phyloP scores from a whole-genome alignment of 2,329 filamentous ascomycete species.

The Colletotrichum neosansevieriae region DNA sequence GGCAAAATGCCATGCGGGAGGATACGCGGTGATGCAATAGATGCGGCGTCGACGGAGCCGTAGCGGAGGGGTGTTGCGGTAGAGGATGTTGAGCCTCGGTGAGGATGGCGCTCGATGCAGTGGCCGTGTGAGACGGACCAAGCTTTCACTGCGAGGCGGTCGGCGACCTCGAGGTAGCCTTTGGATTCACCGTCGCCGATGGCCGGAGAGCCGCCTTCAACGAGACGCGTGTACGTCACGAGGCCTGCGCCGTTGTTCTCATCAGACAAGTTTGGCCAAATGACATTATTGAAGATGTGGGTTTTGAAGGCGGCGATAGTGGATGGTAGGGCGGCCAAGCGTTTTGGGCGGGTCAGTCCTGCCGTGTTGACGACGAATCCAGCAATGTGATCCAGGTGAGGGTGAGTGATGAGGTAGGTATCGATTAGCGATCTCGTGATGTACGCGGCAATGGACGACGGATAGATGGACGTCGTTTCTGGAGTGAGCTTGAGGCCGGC shows the following conservation, averaged over 20 bases:
- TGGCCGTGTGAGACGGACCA: constrained; percentile 91
- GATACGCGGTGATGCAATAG: constrained; percentile 40
- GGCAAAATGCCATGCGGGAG: constrained; percentile 27
- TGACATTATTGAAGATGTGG: constrained; percentile 97
- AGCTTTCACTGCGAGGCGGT: constrained; percentile 88
- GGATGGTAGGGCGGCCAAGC: constrained; percentile 84
- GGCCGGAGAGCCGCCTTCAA: constrained; percentile 88
- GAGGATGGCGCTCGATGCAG: constrained; percentile 78
- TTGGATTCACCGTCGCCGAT: constrained; percentile 83
- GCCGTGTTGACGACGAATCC: constrained; percentile 96
- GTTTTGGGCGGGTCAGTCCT: constrained; percentile 84
- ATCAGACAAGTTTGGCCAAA: constrained; percentile 97
- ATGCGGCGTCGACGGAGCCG: constrained; percentile 50
- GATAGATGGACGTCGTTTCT: constrained; percentile 62
- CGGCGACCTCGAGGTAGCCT: constrained; percentile 89
- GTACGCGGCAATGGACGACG: constrained; percentile 81
- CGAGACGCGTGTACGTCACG: constrained; percentile 88
- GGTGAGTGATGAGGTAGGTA: constrained; percentile 92
- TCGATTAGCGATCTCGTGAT: constrained; percentile 85
- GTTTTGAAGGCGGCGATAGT: constrained; percentile 94
- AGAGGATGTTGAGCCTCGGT: constrained; percentile 63
- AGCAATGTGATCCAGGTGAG: constrained; percentile 95
- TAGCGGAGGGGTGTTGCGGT: constrained; percentile 37
- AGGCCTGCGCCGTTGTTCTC: constrained; percentile 95
- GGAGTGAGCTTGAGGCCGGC: constrained; percentile 79